A percentile compares a stretch with the other conserved stretches of the same genome.
These are phyloP conservation scores for Trichoderma breve DNA, from an alignment of 2,329 filamentous ascomycete species.

Conservation along the genomic window DNA sequence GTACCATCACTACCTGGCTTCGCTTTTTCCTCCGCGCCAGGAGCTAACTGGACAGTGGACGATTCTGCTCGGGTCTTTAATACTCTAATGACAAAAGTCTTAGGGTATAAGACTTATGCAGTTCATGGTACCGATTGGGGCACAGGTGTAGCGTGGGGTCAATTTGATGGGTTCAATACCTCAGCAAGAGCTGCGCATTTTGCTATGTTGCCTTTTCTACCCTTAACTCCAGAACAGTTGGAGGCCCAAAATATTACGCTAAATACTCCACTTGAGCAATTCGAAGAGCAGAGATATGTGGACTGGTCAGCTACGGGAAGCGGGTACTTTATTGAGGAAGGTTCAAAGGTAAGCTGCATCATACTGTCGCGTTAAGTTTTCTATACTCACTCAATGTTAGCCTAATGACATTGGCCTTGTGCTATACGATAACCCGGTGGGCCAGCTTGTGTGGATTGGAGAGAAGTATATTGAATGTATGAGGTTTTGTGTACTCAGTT, in stretches of 20 bases:
- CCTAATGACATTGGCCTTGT: background rate
- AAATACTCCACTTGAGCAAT: background rate
- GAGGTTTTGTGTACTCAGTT: background rate
- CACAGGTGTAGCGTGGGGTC: background rate
- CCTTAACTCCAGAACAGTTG: background rate
- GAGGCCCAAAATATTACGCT: background rate
- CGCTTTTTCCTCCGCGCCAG: background rate
- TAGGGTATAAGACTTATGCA: background rate
- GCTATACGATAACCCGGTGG: background rate
- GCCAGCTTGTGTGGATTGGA: background rate
- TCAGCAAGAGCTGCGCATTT: background rate
- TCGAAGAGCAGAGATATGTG: background rate
- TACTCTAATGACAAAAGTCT: background rate
- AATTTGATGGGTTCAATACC: background rate
- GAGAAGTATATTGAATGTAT: background rate
- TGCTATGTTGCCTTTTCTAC: background rate
- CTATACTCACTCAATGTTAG: background rate
- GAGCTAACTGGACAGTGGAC: background rate
- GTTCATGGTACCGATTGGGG: background rate
- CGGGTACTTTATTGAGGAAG: background rate
- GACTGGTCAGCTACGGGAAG: background rate
- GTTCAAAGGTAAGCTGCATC: background rate
- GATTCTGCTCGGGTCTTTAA: background rate
- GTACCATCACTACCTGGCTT: background rate
- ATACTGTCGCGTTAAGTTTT: background rate